Evolutionary conservation across 2,329 filamentous ascomycete genomes (phyloP), one percentile per base, ranked within the genome.

Genomic region (Lizonia empirigonia): DNA sequence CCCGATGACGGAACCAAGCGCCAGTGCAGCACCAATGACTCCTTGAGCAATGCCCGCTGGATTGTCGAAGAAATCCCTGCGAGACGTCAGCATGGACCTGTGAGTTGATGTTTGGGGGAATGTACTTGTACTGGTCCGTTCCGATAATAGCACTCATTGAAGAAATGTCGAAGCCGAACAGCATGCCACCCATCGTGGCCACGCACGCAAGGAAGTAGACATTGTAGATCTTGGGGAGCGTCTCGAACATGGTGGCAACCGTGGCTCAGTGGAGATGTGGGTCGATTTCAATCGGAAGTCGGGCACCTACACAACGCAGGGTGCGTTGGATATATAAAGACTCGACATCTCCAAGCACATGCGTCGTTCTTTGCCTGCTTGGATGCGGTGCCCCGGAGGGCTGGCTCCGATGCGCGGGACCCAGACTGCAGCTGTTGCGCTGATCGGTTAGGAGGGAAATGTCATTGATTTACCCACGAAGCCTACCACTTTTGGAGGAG

Each of bases 151-250:
- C 80, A 39, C 73, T 77, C 77, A 83, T 82, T 4, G 78, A 81
- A 6, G 76, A 78, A 51, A 83, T 82, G 63, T 84, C 81, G 59
- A 83, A 83, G 45, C 81, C 81, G 52, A 83, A 83, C 64, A 80
- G 69, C 74, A 78, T 77, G 16, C 79, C 80, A 33, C 80, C 80
- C 30, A 82, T 72, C 0, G 80, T 83, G 48, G 80, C 76, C 40
- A 83, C 74, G 36, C 77, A 67, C 16, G 79, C 80, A 47, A 82
- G 70, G 55, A 82, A 80, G 63, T 81, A 80, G 52, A 77, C 74
- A 70, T 82, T 83, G 68, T 81, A 81, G 50, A 79, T 77, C 65
- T 80, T 80, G 20, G 80, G 80, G 20, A 81, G 57, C 19, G 53
- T 61, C 44, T 67, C 68, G 24, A 63, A 62, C 69, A 73, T 42